Evolutionary conservation across 345 rosid genomes (phyloP), one percentile per base, ranked within the genome.

Genomic region (Geranium rotundifolium): DNA sequence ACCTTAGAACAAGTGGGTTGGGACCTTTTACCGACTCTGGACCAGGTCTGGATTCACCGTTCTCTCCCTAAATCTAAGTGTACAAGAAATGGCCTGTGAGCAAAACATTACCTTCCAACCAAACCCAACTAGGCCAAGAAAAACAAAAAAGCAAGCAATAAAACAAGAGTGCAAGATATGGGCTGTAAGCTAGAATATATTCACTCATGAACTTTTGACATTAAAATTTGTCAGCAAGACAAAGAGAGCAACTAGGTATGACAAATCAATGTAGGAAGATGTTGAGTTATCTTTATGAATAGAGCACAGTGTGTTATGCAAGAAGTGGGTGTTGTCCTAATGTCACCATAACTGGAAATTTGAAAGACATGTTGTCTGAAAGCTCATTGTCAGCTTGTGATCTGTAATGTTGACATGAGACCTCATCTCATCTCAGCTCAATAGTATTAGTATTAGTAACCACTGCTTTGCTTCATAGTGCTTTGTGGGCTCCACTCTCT

Each of bases 381-480:
- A 59, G 62, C 18, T 31, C 62, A 59, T 37, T n/a, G 62, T 30
- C 46, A 30, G 62, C 62, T 59, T 59, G 4, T 7, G 34, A 9
- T 29, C 18, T 30, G 31, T 54, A 52, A 17, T 30, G 31, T 49
- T 16, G 29, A 57, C 17, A 17, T 56, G 67, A 50, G 14, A 23
- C 27, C 27, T 23, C 31, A 31, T 12, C 12, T 19, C 54, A 39
- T 31, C 50, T 29, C 67, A 54, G 67, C 61, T 61, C 27, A 23
- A 23, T 23, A 23, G 27, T 23, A 23, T 57, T 65, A 31, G 37
- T 65, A 59, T 57, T 65, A 31, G 37, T 65, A 59, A 56, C 61
- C 68, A 19, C 68, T 59, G 16, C 17, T 65, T 61, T 46, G 34
- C 3, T 37, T 57, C 61, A 55, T 37, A 31, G 15, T 60, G 61